Conservation (phyloP, 2,329 filamentous ascomycete species). For the Ceratocystiopsis sp. region DNA sequence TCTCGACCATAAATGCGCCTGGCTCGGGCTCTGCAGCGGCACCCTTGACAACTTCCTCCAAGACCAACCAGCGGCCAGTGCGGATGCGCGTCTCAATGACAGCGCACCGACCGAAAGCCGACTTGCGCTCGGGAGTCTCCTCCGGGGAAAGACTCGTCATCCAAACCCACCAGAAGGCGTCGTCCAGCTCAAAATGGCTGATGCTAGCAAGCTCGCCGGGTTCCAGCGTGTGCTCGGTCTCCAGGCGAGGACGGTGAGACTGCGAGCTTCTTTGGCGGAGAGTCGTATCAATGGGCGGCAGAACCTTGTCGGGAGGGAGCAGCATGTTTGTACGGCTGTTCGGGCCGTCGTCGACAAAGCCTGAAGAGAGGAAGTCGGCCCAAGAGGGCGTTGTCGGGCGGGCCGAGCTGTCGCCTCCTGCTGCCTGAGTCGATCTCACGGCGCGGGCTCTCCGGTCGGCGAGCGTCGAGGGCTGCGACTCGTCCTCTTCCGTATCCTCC, state of each 20-base stretch:
- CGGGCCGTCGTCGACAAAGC: slow-evolving; percentile 67
- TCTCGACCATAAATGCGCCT: slow-evolving; percentile 83
- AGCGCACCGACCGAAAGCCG: slow-evolving; percentile 85
- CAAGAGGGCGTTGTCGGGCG: slow-evolving; percentile 92
- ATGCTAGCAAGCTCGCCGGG: slow-evolving; percentile 93
- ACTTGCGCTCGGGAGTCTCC: slow-evolving; percentile 70
- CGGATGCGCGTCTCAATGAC: slow-evolving; percentile 76
- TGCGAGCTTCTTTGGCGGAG: slow-evolving; percentile 68
- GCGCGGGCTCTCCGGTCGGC: slow-evolving; percentile 21
- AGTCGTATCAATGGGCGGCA: slow-evolving; percentile 67
- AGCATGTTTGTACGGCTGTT: slow-evolving; percentile 49
- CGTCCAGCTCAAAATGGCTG: slow-evolving; percentile 68
- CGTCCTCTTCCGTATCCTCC: slow-evolving; percentile 51
- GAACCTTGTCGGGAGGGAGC: slow-evolving; percentile 77
- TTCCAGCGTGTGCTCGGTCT: slow-evolving; percentile 52
- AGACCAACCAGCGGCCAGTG: slow-evolving; percentile 74
- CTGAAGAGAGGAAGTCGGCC: slow-evolving; percentile 92
- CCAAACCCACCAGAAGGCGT: slow-evolving; percentile 99
- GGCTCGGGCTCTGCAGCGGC: slow-evolving; percentile 71
- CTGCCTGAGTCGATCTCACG: slow-evolving; percentile 48
- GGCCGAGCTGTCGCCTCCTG: slow-evolving; percentile 47
- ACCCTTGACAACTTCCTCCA: slow-evolving; percentile 93
- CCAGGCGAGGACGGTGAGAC: slow-evolving; percentile 59
- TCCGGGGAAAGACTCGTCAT: slow-evolving; percentile 90
- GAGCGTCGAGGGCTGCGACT: slow-evolving; percentile 19